These are phyloP conservation scores for Claviceps cyperi DNA, from an alignment of 2,329 filamentous ascomycete species.

Conservation along the genomic window DNA sequence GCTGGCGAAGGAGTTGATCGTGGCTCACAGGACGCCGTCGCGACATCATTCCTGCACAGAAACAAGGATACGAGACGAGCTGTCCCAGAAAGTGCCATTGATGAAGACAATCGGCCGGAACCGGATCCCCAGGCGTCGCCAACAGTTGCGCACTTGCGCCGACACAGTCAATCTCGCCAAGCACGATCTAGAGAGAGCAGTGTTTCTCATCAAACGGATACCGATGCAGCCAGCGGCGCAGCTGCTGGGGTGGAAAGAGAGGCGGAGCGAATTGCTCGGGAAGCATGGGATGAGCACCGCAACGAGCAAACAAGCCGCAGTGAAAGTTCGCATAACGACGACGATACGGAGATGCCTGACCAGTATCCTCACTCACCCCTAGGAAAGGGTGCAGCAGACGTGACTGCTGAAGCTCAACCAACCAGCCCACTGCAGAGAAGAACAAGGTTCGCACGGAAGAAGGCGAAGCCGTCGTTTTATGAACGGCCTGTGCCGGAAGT, in stretches of 20 bases:
- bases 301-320: conserved; percentile 13
- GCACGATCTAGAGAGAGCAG: conserved; percentile 15
- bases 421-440: conserved; percentile 10
- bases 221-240: conserved; percentile 6
- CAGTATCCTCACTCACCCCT: conserved; percentile 5
- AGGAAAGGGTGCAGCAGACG: not conserved
- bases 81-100: conserved; percentile 7
- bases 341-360: conserved; percentile 3
- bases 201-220: conserved; percentile 12
- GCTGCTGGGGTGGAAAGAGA: conserved; percentile 10
- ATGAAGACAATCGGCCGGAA: conserved; percentile 10
- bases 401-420: conserved; percentile 4
- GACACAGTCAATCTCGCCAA: conserved; percentile 14
- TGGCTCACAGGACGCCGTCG: not conserved
- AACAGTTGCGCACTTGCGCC: conserved; percentile 13
- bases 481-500: conserved; percentile 15
- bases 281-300: conserved; percentile 21
- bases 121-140: conserved; percentile 14
- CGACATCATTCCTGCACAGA: conserved; percentile 6
- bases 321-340: conserved; percentile 3
- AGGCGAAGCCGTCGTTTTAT: conserved; percentile 33
- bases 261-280: conserved; percentile 17
- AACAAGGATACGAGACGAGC: conserved; percentile 1
- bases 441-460: conserved; percentile 27
- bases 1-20: not conserved